Base-by-base conservation (phyloP, 306 rosid genomes). In the Prunus salicina region DNA sequence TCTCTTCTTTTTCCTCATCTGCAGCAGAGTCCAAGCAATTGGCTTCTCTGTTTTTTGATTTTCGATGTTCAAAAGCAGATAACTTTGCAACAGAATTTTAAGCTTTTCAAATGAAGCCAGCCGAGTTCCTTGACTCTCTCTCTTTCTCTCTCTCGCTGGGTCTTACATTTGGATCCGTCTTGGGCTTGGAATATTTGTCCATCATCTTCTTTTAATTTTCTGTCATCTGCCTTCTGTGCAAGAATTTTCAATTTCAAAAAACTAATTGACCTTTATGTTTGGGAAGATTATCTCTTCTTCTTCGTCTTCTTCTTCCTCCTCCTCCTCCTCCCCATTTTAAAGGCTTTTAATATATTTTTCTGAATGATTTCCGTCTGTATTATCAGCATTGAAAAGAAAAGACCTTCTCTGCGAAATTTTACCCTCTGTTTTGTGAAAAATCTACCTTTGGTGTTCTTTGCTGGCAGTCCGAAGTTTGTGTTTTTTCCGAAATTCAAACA, bases 11-110 rank as follows among this genome's bases (percentile, higher is more conserved):
- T 30, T 69, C 34, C 15, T 81, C 25, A 53, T 67, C 61, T 78
- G 81, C 79, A 79, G 83, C 38, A 49, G 45, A 28, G 82, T 75
- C 30, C 46, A 47, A 13, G 58, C 49, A 84, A 34, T 45, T 75
- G 43, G 32, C 12, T 66, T 45, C 20, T 55, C 46, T 55, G 70
- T 61, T 60, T 25, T 69, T 45, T 27, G 72, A 64, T 70, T 12
- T 51, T 25, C 57, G 69, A 25, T 73, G 46, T 65, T 75, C 57
- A 41, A 67, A 28, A 56, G 78, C 28, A 56, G 50, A 50, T 66
- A 61, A 34, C 71, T 67, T 77, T 74, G 57, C 53, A 27, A 7
- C 27, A 60, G 22, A 63, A 43, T 53, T 82, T 51, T 47, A 38
- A 69, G 30, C 65, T 78, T 80, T 19, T 43, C 7, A 28, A 20